Conservation (phyloP, 148 eudicot species). For the Rhododendron molle region DNA sequence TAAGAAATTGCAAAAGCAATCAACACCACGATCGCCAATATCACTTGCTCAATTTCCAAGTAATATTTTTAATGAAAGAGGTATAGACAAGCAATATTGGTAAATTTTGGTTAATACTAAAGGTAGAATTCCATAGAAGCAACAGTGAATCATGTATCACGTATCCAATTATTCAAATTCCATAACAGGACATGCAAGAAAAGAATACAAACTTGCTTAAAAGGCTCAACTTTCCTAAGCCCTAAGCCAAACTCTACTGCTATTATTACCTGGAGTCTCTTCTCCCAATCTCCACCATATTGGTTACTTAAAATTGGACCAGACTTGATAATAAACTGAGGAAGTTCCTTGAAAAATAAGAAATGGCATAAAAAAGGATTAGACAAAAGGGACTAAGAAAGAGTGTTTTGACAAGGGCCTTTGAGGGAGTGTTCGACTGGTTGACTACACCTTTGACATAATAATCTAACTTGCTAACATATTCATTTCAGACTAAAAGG, state of each 20-base stretch:
- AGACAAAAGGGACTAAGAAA: too few relatives aligned
- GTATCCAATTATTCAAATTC: not conserved
- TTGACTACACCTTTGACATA: too few relatives aligned
- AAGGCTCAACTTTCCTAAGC: slow-evolving; percentile 26
- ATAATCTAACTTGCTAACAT: too few relatives aligned
- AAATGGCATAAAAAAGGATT: too few relatives aligned
- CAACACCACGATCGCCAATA: not conserved
- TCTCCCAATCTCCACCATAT: slow-evolving; percentile 82
- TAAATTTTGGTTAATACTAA: not conserved
- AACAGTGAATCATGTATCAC: not conserved
- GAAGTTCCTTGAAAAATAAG: slow-evolving; percentile 95
- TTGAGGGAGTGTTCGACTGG: too few relatives aligned
- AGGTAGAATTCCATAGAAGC: not conserved
- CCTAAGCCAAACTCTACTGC: not conserved
- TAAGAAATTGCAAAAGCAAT: not conserved
- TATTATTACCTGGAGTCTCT: slow-evolving; percentile 67
- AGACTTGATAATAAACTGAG: slow-evolving; percentile 71
- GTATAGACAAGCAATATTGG: too few relatives aligned
- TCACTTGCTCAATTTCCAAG: too few relatives aligned
- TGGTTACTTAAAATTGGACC: slow-evolving; percentile 59
- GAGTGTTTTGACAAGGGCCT: too few relatives aligned
- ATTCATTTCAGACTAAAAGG: too few relatives aligned
- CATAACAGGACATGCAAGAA: not conserved
- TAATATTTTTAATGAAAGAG: too few relatives aligned
- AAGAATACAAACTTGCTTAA: slow-evolving; percentile 75